Conservation (phyloP, 129 eudicot genomes). For the Chrysanthemum makinoi region DNA sequence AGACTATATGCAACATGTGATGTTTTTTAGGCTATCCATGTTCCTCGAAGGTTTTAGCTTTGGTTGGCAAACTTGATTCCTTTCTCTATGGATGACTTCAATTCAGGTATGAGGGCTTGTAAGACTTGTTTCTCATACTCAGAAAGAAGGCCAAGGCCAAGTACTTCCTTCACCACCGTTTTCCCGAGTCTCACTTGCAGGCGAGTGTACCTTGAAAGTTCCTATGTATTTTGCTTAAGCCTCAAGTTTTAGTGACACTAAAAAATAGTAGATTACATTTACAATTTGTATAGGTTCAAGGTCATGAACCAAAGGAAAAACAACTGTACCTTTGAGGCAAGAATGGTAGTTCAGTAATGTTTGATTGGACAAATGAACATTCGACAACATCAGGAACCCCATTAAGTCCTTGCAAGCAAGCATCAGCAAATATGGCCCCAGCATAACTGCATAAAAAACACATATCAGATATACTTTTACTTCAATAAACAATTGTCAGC, state of each 20-base stretch:
- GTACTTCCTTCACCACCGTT: slow-evolving; percentile 84
- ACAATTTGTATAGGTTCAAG: neutral
- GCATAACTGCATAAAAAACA: too few relatives aligned
- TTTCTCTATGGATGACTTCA: slow-evolving; percentile 64
- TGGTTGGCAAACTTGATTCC: slow-evolving; percentile 63
- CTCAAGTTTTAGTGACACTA: too few relatives aligned
- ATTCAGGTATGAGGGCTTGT: slow-evolving; percentile 62
- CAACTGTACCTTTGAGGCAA: slow-evolving; percentile 72
- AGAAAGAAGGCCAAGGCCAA: slow-evolving; percentile 60
- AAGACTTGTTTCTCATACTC: slow-evolving; percentile 73
- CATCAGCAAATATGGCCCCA: too few relatives aligned
- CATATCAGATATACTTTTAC: too few relatives aligned
- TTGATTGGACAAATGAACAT: too few relatives aligned
- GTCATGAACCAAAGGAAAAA: neutral
- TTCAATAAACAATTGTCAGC: too few relatives aligned
- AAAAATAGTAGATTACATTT: neutral
- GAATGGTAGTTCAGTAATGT: slow-evolving; percentile 68
- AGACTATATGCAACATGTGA: too few relatives aligned
- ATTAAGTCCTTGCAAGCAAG: too few relatives aligned
- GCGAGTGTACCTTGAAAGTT: neutral
- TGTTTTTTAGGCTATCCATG: too few relatives aligned
- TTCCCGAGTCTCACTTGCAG: slow-evolving; percentile 80
- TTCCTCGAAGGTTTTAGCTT: too few relatives aligned
- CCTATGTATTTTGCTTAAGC: neutral
- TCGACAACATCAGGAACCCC: too few relatives aligned